A percentile compares a stretch with the other conserved stretches of the same genome.
phyloP scores from a whole-genome alignment of 352 stramenopile genomes.

The Pythium graminicola region DNA sequence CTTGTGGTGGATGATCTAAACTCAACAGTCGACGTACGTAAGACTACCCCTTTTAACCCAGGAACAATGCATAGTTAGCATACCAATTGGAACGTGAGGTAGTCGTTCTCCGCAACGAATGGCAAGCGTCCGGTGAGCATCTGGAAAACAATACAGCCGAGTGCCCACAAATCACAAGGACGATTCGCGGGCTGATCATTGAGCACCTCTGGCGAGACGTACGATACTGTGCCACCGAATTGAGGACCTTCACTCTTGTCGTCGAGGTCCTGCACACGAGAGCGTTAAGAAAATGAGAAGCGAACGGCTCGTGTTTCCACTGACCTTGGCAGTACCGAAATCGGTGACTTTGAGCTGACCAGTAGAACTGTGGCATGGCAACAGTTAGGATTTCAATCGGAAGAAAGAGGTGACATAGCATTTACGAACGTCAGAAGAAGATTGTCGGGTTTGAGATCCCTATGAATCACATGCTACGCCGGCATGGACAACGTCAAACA shows the following conservation, averaged over 20 bases:
- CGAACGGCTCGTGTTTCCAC: neutral
- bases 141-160: constrained; percentile 88
- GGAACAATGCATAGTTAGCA: neutral
- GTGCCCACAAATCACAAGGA: constrained; percentile 85
- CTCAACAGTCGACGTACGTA: neutral
- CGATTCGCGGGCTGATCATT: constrained; percentile 72
- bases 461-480: constrained; percentile 90
- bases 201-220: constrained; percentile 89
- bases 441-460: constrained; percentile 94
- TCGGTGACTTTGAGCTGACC: constrained; percentile 89
- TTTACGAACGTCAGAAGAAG: constrained; percentile 60
- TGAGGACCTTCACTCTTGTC: constrained; percentile 40
- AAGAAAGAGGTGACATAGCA: neutral
- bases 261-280: constrained; percentile 52
- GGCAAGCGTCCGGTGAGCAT: constrained; percentile 79
- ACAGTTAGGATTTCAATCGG: neutral
- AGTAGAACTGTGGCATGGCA: constrained; percentile 28
- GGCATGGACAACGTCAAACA: constrained; percentile 3
- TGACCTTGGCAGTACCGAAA: constrained; percentile 83
- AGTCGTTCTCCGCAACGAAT: constrained; percentile 88
- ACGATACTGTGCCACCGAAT: constrained; percentile 89
- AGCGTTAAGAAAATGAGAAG: neutral
- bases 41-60: too few species aligned
- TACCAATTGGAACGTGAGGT: constrained; percentile 88
- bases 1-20: constrained; percentile 75